phyloP scores from a whole-genome alignment of 768 basidiomycete species.

The Amanita inopinata region DNA sequence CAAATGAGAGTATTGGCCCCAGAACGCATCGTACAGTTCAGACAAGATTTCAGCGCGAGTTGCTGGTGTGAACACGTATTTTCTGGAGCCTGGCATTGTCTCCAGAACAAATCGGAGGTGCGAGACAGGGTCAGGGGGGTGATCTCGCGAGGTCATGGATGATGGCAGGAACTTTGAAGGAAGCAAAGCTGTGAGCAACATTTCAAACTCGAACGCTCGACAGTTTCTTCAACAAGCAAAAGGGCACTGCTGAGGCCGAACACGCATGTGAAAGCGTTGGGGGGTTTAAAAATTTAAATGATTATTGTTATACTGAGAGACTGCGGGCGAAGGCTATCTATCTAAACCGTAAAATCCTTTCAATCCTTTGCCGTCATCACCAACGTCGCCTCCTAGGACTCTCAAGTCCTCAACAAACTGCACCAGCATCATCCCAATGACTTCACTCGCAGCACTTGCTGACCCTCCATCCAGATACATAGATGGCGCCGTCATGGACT shows the following conservation, averaged over 20 bases:
- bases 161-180: conserved; percentile 41
- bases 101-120: conserved; percentile 71
- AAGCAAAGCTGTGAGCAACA: conserved; percentile 17
- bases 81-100: conserved; percentile 71
- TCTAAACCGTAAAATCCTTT: no score
- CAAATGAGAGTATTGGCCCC: conserved; percentile 63
- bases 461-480: conserved; percentile 55
- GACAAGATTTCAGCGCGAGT: conserved; percentile 75
- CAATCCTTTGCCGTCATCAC: no score
- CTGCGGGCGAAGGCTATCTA: no score
- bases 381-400: no score
- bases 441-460: conserved; percentile 42
- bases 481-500: conserved; percentile 70
- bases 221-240: no score
- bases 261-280: no score
- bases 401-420: no score
- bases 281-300: no score
- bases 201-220: background rate
- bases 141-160: conserved; percentile 4
- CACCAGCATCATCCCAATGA: background rate
- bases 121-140: conserved; percentile 46
- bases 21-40: conserved; percentile 75
- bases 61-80: conserved; percentile 65
- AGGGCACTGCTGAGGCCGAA: no score
- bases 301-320: no score